Percentiles rank a stretch among this genome's conserved stretches.
phyloP scores from a whole-genome alignment of 2,329 filamentous ascomycete species.

The Xylariaceae sp. region DNA sequence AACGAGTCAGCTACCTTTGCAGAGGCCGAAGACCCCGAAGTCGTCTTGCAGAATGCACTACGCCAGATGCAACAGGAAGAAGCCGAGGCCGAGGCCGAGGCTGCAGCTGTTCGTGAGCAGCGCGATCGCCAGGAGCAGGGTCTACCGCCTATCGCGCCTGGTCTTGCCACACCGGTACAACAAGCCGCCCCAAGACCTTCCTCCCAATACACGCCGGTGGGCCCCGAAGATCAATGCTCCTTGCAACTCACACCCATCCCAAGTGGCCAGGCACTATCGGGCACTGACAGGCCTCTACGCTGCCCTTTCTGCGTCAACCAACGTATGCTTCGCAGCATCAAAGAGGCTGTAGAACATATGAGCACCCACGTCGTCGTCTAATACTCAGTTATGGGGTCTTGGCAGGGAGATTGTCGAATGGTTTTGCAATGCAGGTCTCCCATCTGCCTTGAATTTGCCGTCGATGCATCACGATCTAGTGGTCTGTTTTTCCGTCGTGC shows the following conservation, averaged over 20 bases:
- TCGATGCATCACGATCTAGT: too few species aligned
- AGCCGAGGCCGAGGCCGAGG: conserved; percentile 52
- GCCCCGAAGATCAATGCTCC: conserved; percentile 34
- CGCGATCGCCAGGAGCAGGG: conserved; percentile 44
- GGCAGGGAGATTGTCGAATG: not conserved
- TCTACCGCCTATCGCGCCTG: conserved; percentile 29
- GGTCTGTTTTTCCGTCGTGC: too few species aligned
- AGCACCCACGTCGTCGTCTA: conserved; percentile 54
- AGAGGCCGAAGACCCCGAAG: conserved; percentile 49
- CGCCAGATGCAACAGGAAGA: conserved; percentile 55
- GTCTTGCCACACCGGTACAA: conserved; percentile 24
- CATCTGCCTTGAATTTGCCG: too few species aligned
- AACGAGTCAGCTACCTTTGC: conserved; percentile 32
- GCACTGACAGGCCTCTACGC: conserved; percentile 45
- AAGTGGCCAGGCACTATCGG: conserved; percentile 41
- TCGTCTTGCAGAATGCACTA: conserved; percentile 54
- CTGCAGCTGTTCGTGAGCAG: conserved; percentile 48
- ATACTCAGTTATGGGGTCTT: not conserved
- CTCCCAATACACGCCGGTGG: conserved; percentile 25
- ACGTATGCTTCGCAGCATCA: conserved; percentile 54
- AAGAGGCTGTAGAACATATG: conserved; percentile 58
- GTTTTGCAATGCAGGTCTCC: not conserved
- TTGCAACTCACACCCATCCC: conserved; percentile 52
- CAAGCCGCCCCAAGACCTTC: conserved; percentile 14
- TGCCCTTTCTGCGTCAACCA: conserved; percentile 59